Evolutionary conservation across 441 rosid species (phyloP), one percentile per base, ranked within the genome.

Genomic region (Omphalea diandra): DNA sequence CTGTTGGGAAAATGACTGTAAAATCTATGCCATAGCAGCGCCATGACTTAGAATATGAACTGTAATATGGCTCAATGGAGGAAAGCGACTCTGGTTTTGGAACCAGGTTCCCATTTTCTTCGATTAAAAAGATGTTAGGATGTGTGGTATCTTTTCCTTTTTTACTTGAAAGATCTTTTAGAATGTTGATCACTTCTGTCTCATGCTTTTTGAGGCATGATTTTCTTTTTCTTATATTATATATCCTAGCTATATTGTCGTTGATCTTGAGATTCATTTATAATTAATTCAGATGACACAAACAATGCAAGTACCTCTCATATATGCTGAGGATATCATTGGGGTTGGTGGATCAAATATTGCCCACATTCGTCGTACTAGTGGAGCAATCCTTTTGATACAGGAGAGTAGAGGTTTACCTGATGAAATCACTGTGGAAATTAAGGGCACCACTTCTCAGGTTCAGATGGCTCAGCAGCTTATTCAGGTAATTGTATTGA

Each of bases 241-340:
- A 46, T 38, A 12, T 57, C 15, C 33, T 5, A 15, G 33, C 9
- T 33, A 14, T 33, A 14, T 5, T 67, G 17, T 22, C 43, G 38
- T 40, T 74, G 46, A 54, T 35, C 26, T 43, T 65, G 32, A 50
- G 49, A 5, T 36, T 47, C 40, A 46, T 58, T 53, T 5, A 52
- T 68, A 29, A 61, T 57, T 55, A 33, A 38, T 69, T 54, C 67
- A 85, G 89, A 71, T 87, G 74, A 75, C 83, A 7, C 85, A 83
- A 64, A 85, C 83, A 18, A 83, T 85, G 86, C 86, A 83, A 82
- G 76, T 85, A n/a, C 89, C 91, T 46, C 55, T 87, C 26, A 76
- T 81, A 5, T 83, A 79, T 76, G 91, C 89, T 7, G 89, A 83
- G 79, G 85, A 81, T 62, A 85, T 87, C 49, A 85, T 83, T 33